Conservation (phyloP, 148 eudicot genomes). For the Dysphania ambrosioides region DNA sequence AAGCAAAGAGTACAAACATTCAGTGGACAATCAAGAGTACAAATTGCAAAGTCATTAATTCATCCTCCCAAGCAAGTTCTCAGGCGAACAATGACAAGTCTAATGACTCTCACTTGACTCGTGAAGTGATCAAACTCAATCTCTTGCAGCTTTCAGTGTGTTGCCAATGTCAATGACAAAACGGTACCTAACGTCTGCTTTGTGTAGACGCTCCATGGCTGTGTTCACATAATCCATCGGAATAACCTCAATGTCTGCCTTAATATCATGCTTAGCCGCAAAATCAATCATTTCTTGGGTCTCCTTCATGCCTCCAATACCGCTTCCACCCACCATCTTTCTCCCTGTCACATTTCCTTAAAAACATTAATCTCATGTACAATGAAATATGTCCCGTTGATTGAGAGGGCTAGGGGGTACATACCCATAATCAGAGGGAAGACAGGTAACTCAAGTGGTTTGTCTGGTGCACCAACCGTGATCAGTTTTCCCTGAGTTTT, state of each 20-base stretch:
- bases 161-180: slow-evolving; percentile 42
- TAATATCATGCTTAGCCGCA: slow-evolving; percentile 33
- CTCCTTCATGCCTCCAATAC: slow-evolving; percentile 42
- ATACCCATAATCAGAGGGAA: slow-evolving; percentile 35
- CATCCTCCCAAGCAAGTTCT: no score
- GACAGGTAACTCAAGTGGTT: slow-evolving; percentile 35
- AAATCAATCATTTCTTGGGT: slow-evolving; percentile 37
- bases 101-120: no score
- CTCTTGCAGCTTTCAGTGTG: slow-evolving; percentile 24
- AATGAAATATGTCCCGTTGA: neutral
- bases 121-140: no score
- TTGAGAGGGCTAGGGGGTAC: neutral
- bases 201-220: slow-evolving; percentile 36
- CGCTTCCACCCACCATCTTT: slow-evolving; percentile 35
- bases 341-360: slow-evolving; percentile 22
- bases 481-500: slow-evolving; percentile 39
- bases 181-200: slow-evolving; percentile 38
- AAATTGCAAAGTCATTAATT: no score
- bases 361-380: neutral
- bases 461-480: slow-evolving; percentile 38
- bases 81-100: no score
- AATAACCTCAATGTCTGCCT: slow-evolving; percentile 36
- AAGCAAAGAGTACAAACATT: neutral
- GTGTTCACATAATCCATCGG: slow-evolving; percentile 40
- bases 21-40: neutral